Evolutionary conservation across 257 asterid genomes (phyloP), one percentile per base, ranked within the genome.

Genomic region (Fraxinus excelsior): DNA sequence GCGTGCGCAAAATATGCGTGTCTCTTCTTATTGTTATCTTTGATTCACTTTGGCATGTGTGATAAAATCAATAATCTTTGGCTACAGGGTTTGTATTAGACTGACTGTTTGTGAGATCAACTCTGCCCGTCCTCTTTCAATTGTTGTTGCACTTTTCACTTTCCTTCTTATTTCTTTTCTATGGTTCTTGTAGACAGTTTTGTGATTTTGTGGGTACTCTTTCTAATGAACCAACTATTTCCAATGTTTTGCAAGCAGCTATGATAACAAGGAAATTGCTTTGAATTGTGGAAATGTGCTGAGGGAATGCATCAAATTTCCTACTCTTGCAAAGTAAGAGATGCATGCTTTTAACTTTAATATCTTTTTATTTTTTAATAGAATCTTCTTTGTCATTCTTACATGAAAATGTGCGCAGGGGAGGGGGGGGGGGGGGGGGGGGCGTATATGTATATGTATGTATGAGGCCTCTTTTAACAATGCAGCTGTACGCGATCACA

Each of bases 261-360:
- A 95, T 67, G 99, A 95, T 77, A 93, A 95, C 89, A 95, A 91
- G 88, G 98, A 93, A 80, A 93, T 95, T 86, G 99, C 99, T 68
- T 82, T 89, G 86, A 94, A 94, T 78, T 93, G 97, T 75, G 99
- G 99, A 76, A 85, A 91, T 85, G 90, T 95, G 98, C 93, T n/a
- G n/a, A n/a, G n/a, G n/a, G n/a, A n/a, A n/a, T n/a, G n/a, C n/a
- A n/a, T n/a, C n/a, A n/a, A n/a, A 80, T 74, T 88, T 66, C 96
- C 96, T 21, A 82, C 91, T 76, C 98, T 95, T 81, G 95, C 99
- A 78, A 93, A 91, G 99, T 95, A 93, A 90, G 96, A 78, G 51
- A 58, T 14, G 44, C 79, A 19, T 72, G 65, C 78, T 75, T 77
- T 29, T 81, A 46, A 28, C 65, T 74, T 71, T 2, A 1, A 49